phyloP scores from a whole-genome alignment of 2,329 filamentous ascomycete species.

The Rhynchosporium graminicola region DNA sequence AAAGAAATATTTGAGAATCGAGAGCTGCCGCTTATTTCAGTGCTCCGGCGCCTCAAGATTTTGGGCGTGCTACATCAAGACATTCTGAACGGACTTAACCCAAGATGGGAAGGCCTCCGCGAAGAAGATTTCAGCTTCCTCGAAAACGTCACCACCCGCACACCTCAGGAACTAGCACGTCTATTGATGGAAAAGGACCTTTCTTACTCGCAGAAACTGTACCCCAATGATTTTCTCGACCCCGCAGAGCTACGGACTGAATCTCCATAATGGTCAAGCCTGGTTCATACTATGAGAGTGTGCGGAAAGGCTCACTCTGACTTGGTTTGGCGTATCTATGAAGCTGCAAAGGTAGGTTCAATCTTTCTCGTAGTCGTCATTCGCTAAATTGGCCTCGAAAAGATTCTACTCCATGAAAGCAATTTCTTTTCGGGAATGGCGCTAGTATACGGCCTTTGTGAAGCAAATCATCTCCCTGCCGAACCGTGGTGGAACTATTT shows the following conservation, averaged over 20 bases:
- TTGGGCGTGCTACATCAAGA: conserved; percentile 12
- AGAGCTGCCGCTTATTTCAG: conserved; percentile 10
- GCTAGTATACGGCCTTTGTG: conserved; percentile 9
- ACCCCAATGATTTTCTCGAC: conserved; percentile 11
- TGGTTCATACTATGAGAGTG: conserved; percentile 13
- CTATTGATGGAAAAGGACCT: conserved; percentile 13
- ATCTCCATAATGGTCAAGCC: conserved; percentile 12
- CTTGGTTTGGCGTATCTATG: conserved; percentile 11
- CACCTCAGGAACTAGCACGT: conserved; percentile 2
- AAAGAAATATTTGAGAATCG: conserved; percentile 15
- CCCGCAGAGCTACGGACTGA: conserved; percentile 13
- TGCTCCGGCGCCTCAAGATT: conserved; percentile 15
- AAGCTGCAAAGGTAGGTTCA: conserved; percentile 13
- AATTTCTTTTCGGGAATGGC: conserved; percentile 14
- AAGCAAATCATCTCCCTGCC: conserved; percentile 10
- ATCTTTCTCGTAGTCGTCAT: conserved; percentile 11
- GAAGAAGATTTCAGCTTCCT: conserved; percentile 13
- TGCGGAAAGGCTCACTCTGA: conserved; percentile 12
- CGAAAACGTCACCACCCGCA: conserved; percentile 11
- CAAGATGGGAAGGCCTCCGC: conserved; percentile 14
- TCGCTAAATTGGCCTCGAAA: conserved; percentile 14
- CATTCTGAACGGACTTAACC: conserved; percentile 13
- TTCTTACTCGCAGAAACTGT: conserved; percentile 14
- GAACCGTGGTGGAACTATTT: conserved; percentile 1
- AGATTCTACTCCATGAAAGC: conserved; percentile 12